Evolutionary conservation across 331 rosid genomes (phyloP).

Genomic region (Pyrus hybrid): DNA sequence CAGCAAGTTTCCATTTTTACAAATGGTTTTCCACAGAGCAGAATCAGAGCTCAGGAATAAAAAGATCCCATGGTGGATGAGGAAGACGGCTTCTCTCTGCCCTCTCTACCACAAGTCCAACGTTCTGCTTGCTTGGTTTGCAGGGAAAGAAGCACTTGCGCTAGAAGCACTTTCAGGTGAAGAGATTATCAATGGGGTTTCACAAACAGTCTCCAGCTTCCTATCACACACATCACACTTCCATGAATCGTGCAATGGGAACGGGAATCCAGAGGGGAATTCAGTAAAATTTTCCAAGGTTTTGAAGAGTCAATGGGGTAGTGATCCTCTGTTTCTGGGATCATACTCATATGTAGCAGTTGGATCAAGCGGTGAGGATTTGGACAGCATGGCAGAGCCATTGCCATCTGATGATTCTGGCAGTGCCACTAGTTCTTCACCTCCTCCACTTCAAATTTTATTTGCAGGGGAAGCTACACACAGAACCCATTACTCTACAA

Average conservation of each 20-base stretch:
- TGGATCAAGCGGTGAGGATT: conserved; percentile 90
- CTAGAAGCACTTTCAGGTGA: conserved; percentile 73
- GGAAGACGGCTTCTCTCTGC: conserved; percentile 62
- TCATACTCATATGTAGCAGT: conserved; percentile 82
- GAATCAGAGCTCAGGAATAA: conserved; percentile 53
- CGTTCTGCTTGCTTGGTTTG: conserved; percentile 79
- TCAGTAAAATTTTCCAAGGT: conserved; percentile 47
- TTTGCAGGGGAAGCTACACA: conserved; percentile 99
- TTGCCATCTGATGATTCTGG: conserved; percentile 38
- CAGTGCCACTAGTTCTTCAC: neutral
- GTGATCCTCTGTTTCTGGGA: conserved; percentile 81
- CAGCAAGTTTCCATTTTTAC: conserved; percentile 48
- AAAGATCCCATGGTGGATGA: conserved; percentile 90
- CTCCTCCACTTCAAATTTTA: conserved; percentile 73
- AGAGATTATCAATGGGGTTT: conserved; percentile 63
- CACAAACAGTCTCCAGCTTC: conserved; percentile 53
- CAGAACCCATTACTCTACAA: conserved; percentile 93
- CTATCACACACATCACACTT: conserved; percentile 19
- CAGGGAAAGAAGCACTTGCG: conserved; percentile 82
- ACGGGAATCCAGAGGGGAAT: conserved; percentile 21
- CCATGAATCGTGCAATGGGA: conserved; percentile 32
- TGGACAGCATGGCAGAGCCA: conserved; percentile 86
- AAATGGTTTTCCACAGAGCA: conserved; percentile 66
- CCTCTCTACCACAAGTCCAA: conserved; percentile 65
- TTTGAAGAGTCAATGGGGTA: conserved; percentile 75